phyloP scores from a whole-genome alignment of 495 filamentous ascomycete genomes.

The Neurospora discreta region DNA sequence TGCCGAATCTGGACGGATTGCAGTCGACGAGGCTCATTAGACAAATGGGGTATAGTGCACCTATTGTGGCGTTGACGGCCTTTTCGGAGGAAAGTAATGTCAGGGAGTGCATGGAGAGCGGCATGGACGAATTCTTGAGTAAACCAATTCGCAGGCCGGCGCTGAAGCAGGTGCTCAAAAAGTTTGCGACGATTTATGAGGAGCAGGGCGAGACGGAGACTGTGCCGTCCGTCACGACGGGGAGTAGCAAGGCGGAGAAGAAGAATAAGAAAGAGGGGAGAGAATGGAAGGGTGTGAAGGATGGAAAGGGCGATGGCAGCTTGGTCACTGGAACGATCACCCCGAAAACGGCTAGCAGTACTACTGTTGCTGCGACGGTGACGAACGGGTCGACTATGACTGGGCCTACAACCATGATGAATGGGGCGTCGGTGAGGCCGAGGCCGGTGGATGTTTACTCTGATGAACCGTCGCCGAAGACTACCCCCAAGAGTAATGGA shows the following conservation, averaged over 20 bases:
- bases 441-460: background rate
- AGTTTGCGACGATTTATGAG: conserved; percentile 45
- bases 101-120: conserved; percentile 67
- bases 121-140: conserved; percentile 59
- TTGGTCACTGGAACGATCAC: background rate
- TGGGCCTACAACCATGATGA: background rate
- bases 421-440: background rate
- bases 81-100: conserved; percentile 87
- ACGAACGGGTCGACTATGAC: background rate
- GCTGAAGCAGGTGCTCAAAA: conserved; percentile 73
- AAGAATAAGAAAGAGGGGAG: background rate
- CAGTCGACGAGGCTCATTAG: conserved; percentile 82
- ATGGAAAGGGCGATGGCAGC: background rate
- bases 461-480: background rate
- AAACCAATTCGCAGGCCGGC: conserved; percentile 81
- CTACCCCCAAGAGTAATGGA: background rate
- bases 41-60: conserved; percentile 73
- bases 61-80: conserved; percentile 84
- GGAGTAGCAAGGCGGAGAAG: background rate
- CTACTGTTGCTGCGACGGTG: background rate
- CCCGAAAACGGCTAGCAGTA: background rate
- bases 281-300: background rate
- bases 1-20: conserved; percentile 87
- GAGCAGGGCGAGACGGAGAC: conserved; percentile 35
- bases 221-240: conserved; percentile 6